phyloP scores from a whole-genome alignment of 2,329 filamentous ascomycete species.

The Cytospora piceae region DNA sequence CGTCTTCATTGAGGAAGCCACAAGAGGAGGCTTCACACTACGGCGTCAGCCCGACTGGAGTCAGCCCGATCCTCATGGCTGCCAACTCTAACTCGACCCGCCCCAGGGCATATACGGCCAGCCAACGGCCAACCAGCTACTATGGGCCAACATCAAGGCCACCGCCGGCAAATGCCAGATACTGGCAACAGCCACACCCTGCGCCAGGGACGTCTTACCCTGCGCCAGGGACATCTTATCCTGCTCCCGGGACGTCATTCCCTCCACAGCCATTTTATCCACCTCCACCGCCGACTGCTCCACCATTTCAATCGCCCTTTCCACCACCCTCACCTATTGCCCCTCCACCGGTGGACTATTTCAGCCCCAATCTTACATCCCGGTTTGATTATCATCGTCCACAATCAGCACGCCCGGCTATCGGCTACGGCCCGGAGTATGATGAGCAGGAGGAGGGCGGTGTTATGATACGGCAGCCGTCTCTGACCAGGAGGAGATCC shows the following conservation, averaged over 20 bases:
- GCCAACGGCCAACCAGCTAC: constrained; percentile 42
- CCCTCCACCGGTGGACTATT: constrained; percentile 25
- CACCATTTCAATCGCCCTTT: constrained; percentile 32
- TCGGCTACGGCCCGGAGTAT: constrained; percentile 29
- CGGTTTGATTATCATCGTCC: constrained; percentile 23
- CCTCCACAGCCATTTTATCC: constrained; percentile 38
- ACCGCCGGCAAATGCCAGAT: constrained; percentile 43
- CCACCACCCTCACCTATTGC: constrained; percentile 23
- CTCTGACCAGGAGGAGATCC: constrained; percentile 41
- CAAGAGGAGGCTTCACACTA: constrained; percentile 47
- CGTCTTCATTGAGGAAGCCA: constrained; percentile 37
- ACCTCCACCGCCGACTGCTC: constrained; percentile 34
- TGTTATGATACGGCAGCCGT: constrained; percentile 46
- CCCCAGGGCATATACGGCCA: constrained; percentile 45
- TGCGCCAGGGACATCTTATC: neutral
- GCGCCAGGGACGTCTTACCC: constrained; percentile 32
- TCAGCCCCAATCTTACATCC: constrained; percentile 14
- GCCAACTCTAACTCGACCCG: constrained; percentile 38
- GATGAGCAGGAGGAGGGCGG: constrained; percentile 47
- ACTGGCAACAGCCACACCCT: constrained; percentile 38
- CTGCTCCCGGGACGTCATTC: constrained; percentile 13
- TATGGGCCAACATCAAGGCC: constrained; percentile 42
- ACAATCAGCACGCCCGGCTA: constrained; percentile 8
- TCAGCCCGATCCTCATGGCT: constrained; percentile 28
- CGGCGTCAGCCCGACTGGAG: constrained; percentile 41